A percentile compares a stretch with the other conserved stretches of the same genome.
phyloP scores from a whole-genome alignment of 2,329 filamentous ascomycete genomes.

The Colletotrichum tamarilloi region DNA sequence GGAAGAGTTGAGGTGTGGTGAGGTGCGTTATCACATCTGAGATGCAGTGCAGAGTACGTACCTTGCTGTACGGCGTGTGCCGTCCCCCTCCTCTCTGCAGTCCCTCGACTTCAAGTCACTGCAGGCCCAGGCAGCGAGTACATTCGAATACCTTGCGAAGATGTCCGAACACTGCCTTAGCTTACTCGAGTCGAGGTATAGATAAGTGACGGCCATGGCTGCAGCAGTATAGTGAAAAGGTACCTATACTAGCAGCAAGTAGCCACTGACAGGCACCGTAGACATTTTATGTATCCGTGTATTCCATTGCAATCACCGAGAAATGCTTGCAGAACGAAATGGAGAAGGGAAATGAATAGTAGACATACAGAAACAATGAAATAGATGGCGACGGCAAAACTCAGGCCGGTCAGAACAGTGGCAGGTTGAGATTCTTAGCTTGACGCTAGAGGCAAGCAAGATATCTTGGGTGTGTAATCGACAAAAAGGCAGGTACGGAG shows the following conservation, averaged over 20 bases:
- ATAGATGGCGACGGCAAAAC: not conserved
- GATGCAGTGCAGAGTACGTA: conserved; percentile 21
- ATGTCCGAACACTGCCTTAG: not conserved
- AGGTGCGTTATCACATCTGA: conserved; percentile 32
- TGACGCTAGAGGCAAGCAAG: not conserved
- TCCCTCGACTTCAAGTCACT: not conserved
- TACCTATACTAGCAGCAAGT: too few species aligned
- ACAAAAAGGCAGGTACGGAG: not conserved
- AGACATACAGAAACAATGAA: not conserved
- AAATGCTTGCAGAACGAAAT: conserved; percentile 11
- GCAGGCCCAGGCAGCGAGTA: not conserved
- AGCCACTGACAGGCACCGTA: not conserved
- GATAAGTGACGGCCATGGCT: not conserved
- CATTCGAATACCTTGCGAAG: not conserved
- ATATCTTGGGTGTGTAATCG: not conserved
- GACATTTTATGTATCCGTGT: not conserved
- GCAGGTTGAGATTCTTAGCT: not conserved
- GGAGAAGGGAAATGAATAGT: not conserved
- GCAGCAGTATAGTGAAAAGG: not conserved
- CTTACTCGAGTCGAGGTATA: not conserved
- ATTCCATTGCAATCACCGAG: not conserved
- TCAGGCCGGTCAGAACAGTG: not conserved
- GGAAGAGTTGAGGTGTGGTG: not conserved
- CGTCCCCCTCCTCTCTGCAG: not conserved
- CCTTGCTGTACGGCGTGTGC: not conserved